Evolutionary conservation across 257 asterid species (phyloP).

Genomic region (Haberlea rhodopensis): DNA sequence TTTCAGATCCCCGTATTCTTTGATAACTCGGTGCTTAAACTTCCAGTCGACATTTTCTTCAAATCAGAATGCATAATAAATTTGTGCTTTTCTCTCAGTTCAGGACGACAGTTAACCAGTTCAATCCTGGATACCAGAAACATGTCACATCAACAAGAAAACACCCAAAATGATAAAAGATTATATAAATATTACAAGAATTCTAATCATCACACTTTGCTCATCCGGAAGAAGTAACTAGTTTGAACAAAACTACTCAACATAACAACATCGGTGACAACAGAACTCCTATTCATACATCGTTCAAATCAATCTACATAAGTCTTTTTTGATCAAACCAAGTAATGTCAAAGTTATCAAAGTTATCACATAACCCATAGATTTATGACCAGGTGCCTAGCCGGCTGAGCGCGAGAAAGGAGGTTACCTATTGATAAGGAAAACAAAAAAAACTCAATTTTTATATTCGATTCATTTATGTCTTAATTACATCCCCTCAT

Average conservation of each 20-base stretch:
- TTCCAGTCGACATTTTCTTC: slow-evolving; percentile 58
- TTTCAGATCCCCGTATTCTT: slow-evolving; percentile 67
- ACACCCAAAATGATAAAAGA: slow-evolving; percentile 25
- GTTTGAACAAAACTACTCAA: slow-evolving; percentile 13
- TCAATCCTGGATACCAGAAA: slow-evolving; percentile 50
- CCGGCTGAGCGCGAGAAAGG: too few species aligned
- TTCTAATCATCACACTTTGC: not conserved
- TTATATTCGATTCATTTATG: not conserved
- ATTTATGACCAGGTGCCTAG: too few species aligned
- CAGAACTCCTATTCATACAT: slow-evolving; percentile 13
- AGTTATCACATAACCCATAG: slow-evolving; percentile 5
- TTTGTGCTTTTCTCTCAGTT: slow-evolving; percentile 16
- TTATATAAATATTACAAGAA: not conserved
- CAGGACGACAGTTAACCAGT: slow-evolving; percentile 34
- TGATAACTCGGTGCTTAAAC: slow-evolving; percentile 52
- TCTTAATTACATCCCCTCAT: not conserved
- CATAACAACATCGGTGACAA: not conserved
- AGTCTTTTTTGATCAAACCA: slow-evolving; percentile 18
- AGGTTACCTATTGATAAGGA: not conserved
- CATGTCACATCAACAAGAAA: slow-evolving; percentile 21
- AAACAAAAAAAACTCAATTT: too few species aligned
- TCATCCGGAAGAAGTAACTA: not conserved
- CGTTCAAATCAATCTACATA: slow-evolving; percentile 22
- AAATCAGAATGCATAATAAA: too few species aligned
- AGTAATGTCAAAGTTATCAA: slow-evolving; percentile 18